A percentile compares a stretch with the other conserved stretches of the same genome.
Evolutionary conservation across 306 rosid genomes (phyloP).

Genomic region (Hippophae tibetana): DNA sequence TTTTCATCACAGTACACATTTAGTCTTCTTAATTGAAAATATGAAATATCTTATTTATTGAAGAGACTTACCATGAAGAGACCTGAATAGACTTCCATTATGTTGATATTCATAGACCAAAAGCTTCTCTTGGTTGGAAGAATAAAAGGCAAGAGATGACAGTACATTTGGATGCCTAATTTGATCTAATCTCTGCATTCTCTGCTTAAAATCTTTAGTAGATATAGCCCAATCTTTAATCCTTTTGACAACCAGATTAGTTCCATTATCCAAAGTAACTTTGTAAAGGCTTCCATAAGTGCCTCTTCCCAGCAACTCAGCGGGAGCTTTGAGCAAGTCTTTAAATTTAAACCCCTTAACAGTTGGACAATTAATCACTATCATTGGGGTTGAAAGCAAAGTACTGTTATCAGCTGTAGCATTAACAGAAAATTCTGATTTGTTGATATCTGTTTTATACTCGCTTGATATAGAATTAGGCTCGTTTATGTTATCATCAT

Average conservation of each 20-base stretch:
- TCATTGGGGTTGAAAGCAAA: conserved; percentile 42
- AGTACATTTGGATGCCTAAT: conserved; percentile 50
- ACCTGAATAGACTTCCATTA: conserved; percentile 65
- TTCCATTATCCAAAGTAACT: conserved; percentile 48
- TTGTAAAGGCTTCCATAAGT: conserved; percentile 65
- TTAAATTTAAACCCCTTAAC: conserved; percentile 48
- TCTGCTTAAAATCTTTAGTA: conserved; percentile 41
- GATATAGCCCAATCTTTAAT: conserved; percentile 55
- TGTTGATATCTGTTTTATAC: conserved; percentile 31
- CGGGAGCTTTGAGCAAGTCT: conserved; percentile 71
- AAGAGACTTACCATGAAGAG: conserved; percentile 50
- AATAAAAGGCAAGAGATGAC: conserved; percentile 64
- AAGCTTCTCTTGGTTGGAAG: conserved; percentile 68
- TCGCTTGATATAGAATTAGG: conserved; percentile 30
- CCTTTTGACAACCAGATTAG: conserved; percentile 57
- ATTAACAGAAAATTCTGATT: conserved; percentile 31
- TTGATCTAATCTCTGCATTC: conserved; percentile 47
- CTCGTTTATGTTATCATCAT: conserved; percentile 19
- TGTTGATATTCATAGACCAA: conserved; percentile 70
- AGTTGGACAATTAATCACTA: conserved; percentile 45
- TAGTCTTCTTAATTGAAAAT: too few relatives aligned
- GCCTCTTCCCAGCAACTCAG: conserved; percentile 82
- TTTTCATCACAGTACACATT: too few relatives aligned
- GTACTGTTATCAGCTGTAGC: conserved; percentile 43
- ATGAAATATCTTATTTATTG: background rate